These are phyloP conservation scores for Penicillium lagena DNA, from an alignment of 495 filamentous ascomycete genomes.

Conservation along the genomic window DNA sequence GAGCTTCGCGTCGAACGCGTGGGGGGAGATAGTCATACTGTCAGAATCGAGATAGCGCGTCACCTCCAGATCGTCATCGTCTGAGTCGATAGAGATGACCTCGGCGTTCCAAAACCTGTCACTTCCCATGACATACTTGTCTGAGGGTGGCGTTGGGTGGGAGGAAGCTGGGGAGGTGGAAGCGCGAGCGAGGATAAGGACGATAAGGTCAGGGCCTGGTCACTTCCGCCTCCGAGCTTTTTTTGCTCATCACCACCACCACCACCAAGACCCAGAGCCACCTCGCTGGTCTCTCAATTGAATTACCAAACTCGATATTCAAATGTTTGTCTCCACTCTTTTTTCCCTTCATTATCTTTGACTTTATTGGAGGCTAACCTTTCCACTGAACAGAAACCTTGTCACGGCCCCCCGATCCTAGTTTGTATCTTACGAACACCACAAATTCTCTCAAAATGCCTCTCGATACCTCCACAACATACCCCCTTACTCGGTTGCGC, in stretches of 20 bases:
- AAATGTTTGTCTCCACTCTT: no score
- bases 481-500: constrained; percentile 77
- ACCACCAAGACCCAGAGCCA: neutral
- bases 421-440: neutral
- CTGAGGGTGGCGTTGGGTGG: no score
- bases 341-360: no score
- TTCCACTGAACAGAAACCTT: no score
- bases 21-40: constrained; percentile 4
- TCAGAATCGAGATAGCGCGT: constrained; percentile 15
- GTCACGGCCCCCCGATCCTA: neutral
- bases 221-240: constrained; percentile 2
- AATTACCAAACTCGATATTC: neutral
- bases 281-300: constrained; percentile 1
- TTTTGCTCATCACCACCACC: constrained; percentile 1
- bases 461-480: constrained; percentile 79
- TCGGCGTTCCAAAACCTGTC: constrained; percentile 6
- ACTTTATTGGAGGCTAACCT: no score
- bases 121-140: constrained; percentile 9
- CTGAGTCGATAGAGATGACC: constrained; percentile 23
- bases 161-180: neutral
- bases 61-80: constrained; percentile 36
- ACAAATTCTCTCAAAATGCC: constrained; percentile 53
- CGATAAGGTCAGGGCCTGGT: no score
- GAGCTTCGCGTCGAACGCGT: constrained; percentile 11
- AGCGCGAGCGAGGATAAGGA: neutral